Conservation (phyloP, 176 grass and related monocot species). For the Neostapfia colusana region DNA sequence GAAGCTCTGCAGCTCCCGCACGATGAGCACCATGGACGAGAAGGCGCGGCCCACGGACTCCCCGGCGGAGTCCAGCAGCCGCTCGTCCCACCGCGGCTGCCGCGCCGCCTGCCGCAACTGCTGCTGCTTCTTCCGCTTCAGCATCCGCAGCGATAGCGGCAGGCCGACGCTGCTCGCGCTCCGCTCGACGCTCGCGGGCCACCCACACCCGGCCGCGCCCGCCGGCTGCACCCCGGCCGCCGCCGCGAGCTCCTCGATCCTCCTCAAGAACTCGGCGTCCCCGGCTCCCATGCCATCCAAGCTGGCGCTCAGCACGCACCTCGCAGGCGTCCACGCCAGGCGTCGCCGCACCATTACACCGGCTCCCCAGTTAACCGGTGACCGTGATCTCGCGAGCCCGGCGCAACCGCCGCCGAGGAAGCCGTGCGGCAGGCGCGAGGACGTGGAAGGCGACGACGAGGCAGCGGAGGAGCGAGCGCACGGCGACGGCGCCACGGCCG, state of each 20-base stretch:
- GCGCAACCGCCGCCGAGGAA: slow-evolving; percentile 35
- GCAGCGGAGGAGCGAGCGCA: slow-evolving; percentile 27
- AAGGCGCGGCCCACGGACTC: slow-evolving; percentile 76
- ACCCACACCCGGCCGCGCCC: slow-evolving; percentile 29
- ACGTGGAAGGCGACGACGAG: slow-evolving; percentile 40
- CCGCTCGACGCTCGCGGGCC: slow-evolving; percentile 52
- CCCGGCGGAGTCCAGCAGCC: slow-evolving; percentile 46
- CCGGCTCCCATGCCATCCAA: slow-evolving; percentile 45
- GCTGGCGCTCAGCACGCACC: slow-evolving; percentile 49
- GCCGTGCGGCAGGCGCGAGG: slow-evolving; percentile 25
- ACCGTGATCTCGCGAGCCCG: slow-evolving; percentile 39
- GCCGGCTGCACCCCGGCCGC: slow-evolving; percentile 14
- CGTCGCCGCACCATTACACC: background rate
- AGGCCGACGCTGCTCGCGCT: slow-evolving; percentile 51
- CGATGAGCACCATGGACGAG: slow-evolving; percentile 94
- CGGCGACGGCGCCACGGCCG: slow-evolving; percentile 35
- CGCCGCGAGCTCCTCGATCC: slow-evolving; percentile 61
- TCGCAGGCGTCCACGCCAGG: background rate
- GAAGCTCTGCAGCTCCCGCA: slow-evolving; percentile 89
- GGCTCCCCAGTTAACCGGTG: slow-evolving; percentile 23
- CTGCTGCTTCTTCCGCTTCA: slow-evolving; percentile 78
- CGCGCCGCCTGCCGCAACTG: background rate
- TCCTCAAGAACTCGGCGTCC: slow-evolving; percentile 56
- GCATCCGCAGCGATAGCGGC: slow-evolving; percentile 76
- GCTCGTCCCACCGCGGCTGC: slow-evolving; percentile 50